Percentiles rank a stretch among this genome's conserved stretches.
Conservation (phyloP, 331 rosid species). For the Saraca asoca region DNA sequence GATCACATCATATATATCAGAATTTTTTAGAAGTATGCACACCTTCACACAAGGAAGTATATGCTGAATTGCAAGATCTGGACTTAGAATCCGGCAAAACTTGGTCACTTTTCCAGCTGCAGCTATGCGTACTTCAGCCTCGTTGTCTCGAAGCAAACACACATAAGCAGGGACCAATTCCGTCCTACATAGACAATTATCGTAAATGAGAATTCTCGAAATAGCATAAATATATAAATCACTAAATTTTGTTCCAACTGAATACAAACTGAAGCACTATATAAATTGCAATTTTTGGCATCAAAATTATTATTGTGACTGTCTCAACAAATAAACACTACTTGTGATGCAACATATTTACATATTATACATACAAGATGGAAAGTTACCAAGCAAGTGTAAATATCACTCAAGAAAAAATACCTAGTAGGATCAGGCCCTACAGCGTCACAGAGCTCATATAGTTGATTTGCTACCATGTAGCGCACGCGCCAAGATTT, state of each 20-base stretch:
- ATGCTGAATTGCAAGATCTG: slow-evolving; percentile 86
- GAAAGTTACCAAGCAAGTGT: slow-evolving; percentile 24
- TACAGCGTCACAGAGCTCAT: slow-evolving; percentile 95
- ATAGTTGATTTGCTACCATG: slow-evolving; percentile 97
- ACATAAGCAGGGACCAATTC: slow-evolving; percentile 97
- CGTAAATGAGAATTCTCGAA: slow-evolving; percentile 33
- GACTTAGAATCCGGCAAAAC: slow-evolving; percentile 84
- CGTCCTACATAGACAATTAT: slow-evolving; percentile 46
- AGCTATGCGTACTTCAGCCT: slow-evolving; percentile 98
- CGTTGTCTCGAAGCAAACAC: slow-evolving; percentile 92
- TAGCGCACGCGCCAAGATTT: slow-evolving; percentile 99
- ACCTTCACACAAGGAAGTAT: slow-evolving; percentile 99
- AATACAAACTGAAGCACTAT: slow-evolving; percentile 14
- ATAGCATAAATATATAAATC: slow-evolving; percentile 15
- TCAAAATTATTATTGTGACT: slow-evolving; percentile 8
- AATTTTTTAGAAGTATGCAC: slow-evolving; percentile 33
- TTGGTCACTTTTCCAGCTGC: slow-evolving; percentile 98
- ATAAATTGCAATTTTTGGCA: slow-evolving; percentile 18
- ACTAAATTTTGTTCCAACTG: slow-evolving; percentile 8
- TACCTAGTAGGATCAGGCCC: slow-evolving; percentile 98
- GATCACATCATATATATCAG: slow-evolving; percentile 16
- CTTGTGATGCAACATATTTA: slow-evolving; percentile 5
- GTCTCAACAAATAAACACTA: slow-evolving; percentile 25
- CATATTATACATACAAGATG: not conserved
- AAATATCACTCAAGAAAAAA: slow-evolving; percentile 15